Evolutionary conservation across 2,329 filamentous ascomycete species (phyloP).

Genomic region (Geosmithia morbida): DNA sequence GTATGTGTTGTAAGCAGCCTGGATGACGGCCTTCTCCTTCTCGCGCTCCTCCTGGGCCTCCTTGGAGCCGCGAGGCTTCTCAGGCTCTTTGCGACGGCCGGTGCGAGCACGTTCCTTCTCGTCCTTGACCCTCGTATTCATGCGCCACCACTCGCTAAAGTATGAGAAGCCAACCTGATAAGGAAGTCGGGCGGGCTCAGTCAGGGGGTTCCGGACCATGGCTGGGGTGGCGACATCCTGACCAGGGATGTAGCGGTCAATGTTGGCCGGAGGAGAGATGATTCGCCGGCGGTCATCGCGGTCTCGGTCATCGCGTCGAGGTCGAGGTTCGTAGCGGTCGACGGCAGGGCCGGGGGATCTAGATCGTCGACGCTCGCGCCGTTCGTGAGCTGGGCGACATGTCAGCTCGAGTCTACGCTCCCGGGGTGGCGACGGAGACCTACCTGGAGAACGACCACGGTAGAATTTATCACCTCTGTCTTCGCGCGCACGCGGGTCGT

Average conservation of each 20-base stretch:
- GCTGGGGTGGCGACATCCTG: slow-evolving; percentile 40
- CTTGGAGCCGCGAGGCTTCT: slow-evolving; percentile 46
- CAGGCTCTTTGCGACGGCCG: slow-evolving; percentile 53
- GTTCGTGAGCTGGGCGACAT: slow-evolving; percentile 32
- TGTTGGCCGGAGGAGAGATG: slow-evolving; percentile 51
- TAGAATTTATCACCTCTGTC: slow-evolving; percentile 47
- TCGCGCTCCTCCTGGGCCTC: slow-evolving; percentile 62
- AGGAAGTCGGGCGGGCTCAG: slow-evolving; percentile 57
- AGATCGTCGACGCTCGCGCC: slow-evolving; percentile 47
- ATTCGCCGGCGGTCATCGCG: slow-evolving; percentile 50
- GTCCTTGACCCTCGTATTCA: slow-evolving; percentile 70
- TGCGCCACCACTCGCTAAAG: slow-evolving; percentile 76
- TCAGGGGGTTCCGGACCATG: slow-evolving; percentile 46
- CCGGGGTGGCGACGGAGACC: slow-evolving; percentile 14
- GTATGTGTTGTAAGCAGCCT: slow-evolving; percentile 52
- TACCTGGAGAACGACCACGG: slow-evolving; percentile 57
- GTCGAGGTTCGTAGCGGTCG: slow-evolving; percentile 63
- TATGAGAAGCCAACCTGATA: slow-evolving; percentile 79
- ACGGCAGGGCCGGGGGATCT: slow-evolving; percentile 54
- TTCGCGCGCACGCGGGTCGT: slow-evolving; percentile 35
- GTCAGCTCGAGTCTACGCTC: neutral
- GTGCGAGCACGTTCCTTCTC: slow-evolving; percentile 59
- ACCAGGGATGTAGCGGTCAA: slow-evolving; percentile 74
- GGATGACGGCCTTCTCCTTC: slow-evolving; percentile 66
- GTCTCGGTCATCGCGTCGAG: slow-evolving; percentile 52